These are phyloP conservation scores for Xylariaceae sp. DNA, from an alignment of 2,329 filamentous ascomycete genomes.

Conservation along the genomic window DNA sequence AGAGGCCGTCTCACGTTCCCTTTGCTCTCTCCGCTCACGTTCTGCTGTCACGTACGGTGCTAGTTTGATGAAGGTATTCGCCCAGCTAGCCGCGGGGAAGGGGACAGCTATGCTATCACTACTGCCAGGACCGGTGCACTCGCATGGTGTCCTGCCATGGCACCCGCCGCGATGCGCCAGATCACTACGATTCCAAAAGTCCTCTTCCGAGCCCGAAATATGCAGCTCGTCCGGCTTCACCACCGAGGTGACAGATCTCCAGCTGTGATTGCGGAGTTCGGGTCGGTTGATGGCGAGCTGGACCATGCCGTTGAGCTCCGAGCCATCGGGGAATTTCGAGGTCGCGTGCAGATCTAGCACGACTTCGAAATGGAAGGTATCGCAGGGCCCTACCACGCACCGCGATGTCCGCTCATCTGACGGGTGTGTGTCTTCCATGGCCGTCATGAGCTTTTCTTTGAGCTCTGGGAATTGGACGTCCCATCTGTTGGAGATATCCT, in stretches of 20 bases:
- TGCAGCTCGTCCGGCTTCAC: constrained; percentile 60
- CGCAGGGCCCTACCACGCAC: constrained; percentile 48
- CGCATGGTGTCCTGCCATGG: constrained; percentile 48
- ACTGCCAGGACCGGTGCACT: constrained; percentile 51
- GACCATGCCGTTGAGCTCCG: constrained; percentile 61
- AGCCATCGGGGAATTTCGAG: constrained; percentile 60
- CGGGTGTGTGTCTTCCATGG: constrained; percentile 48
- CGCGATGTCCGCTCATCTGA: constrained; percentile 38
- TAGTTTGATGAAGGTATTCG: constrained; percentile 59
- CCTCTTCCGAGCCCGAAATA: constrained; percentile 43
- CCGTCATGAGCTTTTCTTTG: constrained; percentile 52
- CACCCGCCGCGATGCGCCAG: constrained; percentile 57
- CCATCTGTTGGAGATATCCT: constrained; percentile 58
- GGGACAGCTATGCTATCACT: constrained; percentile 57
- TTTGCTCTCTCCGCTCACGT: constrained; percentile 28
- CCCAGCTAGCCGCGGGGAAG: constrained; percentile 62
- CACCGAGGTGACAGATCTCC: constrained; percentile 63
- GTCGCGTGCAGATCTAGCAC: constrained; percentile 62
- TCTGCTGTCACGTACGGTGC: constrained; percentile 51
- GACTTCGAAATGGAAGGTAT: constrained; percentile 64
- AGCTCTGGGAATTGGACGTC: constrained; percentile 61
- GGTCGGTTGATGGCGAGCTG: constrained; percentile 61
- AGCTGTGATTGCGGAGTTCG: constrained; percentile 57
- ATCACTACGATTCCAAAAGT: constrained; percentile 51
- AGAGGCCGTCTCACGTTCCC: constrained; percentile 29